Conservation (phyloP, 1,284 basidiomycete species). For the Heterobasidion irregulare region DNA sequence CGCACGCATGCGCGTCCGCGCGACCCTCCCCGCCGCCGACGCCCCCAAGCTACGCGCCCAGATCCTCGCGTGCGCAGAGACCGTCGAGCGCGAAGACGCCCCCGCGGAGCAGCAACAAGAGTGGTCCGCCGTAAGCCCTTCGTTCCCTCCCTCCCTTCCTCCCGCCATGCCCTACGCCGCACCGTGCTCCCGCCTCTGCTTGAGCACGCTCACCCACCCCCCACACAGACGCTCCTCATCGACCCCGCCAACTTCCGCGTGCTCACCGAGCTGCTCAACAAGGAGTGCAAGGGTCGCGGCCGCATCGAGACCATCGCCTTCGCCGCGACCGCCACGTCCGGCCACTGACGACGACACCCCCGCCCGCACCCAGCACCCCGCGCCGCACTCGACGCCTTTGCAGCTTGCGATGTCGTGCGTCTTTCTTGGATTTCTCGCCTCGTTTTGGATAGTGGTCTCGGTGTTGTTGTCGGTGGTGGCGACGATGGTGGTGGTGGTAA, state of each 20-base stretch:
- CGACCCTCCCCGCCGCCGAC: slow-evolving; percentile 73
- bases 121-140: slow-evolving; percentile 81
- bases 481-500: no score
- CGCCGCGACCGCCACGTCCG: slow-evolving; percentile 41
- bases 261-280: slow-evolving; percentile 85
- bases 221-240: slow-evolving; percentile 73
- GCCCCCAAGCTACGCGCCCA: slow-evolving; percentile 68
- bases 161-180: neutral
- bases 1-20: slow-evolving; percentile 85
- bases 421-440: no score
- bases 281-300: slow-evolving; percentile 82
- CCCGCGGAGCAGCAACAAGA: slow-evolving; percentile 46
- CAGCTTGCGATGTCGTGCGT: no score
- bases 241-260: slow-evolving; percentile 89
- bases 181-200: neutral
- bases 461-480: no score
- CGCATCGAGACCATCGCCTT: slow-evolving; percentile 79
- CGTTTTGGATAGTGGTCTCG: no score
- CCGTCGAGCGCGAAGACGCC: slow-evolving; percentile 80
- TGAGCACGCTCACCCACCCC: neutral
- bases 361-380: no score
- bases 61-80: slow-evolving; percentile 69
- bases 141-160: no score
- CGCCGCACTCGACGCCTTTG: neutral
- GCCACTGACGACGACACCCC: neutral